Percentiles rank a stretch among this genome's conserved stretches.
These are phyloP conservation scores for Colletotrichum incanum DNA, from an alignment of 2,329 filamentous ascomycete species.

Conservation along the genomic window DNA sequence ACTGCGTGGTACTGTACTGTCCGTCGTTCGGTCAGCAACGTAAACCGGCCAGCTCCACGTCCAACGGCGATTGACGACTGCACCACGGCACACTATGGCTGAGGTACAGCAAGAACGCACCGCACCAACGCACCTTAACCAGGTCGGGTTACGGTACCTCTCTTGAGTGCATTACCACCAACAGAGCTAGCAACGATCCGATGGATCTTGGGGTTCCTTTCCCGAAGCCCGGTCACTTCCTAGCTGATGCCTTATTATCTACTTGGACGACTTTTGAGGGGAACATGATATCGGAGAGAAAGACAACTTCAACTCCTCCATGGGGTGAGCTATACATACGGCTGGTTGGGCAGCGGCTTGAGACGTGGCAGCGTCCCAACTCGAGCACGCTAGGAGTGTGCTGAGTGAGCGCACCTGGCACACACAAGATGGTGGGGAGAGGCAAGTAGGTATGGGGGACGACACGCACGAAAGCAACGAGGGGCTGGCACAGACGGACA, in stretches of 20 bases:
- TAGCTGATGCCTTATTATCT: background rate
- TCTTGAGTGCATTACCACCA: background rate
- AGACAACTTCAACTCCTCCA: background rate
- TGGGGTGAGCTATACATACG: background rate
- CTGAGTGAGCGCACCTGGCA: conserved; percentile 33
- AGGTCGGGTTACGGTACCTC: background rate
- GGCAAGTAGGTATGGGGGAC: conserved; percentile 22
- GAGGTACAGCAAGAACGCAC: background rate
- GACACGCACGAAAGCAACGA: conserved; percentile 19
- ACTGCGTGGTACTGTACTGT: background rate
- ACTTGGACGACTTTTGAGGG: background rate
- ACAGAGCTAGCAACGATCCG: background rate
- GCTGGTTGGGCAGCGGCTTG: background rate
- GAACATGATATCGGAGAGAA: background rate
- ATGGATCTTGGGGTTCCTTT: background rate
- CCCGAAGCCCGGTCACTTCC: background rate
- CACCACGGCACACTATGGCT: conserved; percentile 5
- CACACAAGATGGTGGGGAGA: conserved; percentile 30
- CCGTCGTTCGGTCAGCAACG: conserved; percentile 8
- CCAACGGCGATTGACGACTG: conserved; percentile 20
- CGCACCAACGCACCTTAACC: conserved; percentile 1
- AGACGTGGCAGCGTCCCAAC: conserved; percentile 3
- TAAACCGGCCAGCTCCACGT: conserved; percentile 5
- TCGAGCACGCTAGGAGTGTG: conserved; percentile 12
- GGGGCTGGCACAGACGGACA: conserved; percentile 9